Conservation (phyloP, 1,139 yeast species). For the Nakaseomyces delphensis region DNA sequence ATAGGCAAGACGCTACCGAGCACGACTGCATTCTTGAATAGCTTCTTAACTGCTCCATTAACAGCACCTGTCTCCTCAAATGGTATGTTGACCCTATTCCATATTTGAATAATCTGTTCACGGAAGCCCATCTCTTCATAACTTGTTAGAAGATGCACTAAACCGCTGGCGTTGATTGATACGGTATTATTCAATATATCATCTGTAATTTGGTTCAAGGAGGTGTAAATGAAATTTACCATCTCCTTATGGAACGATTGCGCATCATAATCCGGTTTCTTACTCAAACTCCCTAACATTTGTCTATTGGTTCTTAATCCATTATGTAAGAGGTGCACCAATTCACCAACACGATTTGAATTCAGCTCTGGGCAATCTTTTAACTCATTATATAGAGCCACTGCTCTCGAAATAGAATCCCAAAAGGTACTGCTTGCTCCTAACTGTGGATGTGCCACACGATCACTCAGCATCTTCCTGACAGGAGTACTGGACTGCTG, state of each 20-base stretch:
- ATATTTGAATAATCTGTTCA: conserved; percentile 45
- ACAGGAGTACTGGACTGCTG: conserved; percentile 23
- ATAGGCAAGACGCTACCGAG: conserved; percentile 66
- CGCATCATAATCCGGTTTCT: conserved; percentile 46
- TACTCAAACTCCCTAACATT: conserved; percentile 39
- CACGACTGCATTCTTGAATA: conserved; percentile 43
- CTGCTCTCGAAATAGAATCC: conserved; percentile 39
- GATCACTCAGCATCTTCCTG: conserved; percentile 1
- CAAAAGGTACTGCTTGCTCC: conserved; percentile 31
- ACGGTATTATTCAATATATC: conserved; percentile 37
- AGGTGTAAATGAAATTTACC: conserved; percentile 36
- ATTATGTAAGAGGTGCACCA: conserved; percentile 41
- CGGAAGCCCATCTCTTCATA: conserved; percentile 44
- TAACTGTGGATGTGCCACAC: background rate
- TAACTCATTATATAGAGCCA: conserved; percentile 38
- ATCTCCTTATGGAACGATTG: conserved; percentile 42
- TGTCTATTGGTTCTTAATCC: conserved; percentile 43
- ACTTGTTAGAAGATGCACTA: conserved; percentile 47
- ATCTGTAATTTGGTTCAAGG: conserved; percentile 40
- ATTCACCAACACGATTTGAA: conserved; percentile 35
- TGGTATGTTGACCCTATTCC: conserved; percentile 37
- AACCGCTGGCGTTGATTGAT: conserved; percentile 41
- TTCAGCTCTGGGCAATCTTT: conserved; percentile 36
- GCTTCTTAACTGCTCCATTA: conserved; percentile 7
- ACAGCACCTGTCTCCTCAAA: conserved; percentile 16